Conservation (phyloP, 2,329 filamentous ascomycete species). For the Uncinocarpus reesii region DNA sequence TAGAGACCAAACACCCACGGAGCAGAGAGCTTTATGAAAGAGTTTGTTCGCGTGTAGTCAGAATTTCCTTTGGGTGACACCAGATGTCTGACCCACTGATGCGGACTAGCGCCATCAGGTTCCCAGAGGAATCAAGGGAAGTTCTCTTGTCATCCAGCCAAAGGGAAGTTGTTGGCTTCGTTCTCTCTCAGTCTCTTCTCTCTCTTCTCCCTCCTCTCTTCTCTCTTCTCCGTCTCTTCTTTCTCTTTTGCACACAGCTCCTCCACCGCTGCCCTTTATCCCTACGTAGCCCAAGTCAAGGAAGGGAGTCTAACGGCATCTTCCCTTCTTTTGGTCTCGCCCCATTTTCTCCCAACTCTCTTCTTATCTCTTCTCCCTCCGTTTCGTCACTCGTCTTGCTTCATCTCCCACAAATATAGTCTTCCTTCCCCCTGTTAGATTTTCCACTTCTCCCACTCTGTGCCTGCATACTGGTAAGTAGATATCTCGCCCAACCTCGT, state of each 20-base stretch:
- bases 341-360: slow-evolving; percentile 10
- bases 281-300: not conserved
- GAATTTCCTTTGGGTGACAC: slow-evolving; percentile 1
- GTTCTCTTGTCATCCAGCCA: not conserved
- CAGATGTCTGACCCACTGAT: slow-evolving; percentile 12
- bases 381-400: slow-evolving; percentile 18
- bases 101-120: slow-evolving; percentile 18
- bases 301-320: slow-evolving; percentile 7
- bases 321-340: slow-evolving; percentile 9
- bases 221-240: not conserved
- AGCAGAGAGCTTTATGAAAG: slow-evolving; percentile 1
- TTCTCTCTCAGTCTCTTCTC: not conserved
- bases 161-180: too few species aligned
- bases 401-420: slow-evolving; percentile 17
- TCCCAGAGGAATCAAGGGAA: slow-evolving; percentile 2
- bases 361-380: slow-evolving; percentile 17
- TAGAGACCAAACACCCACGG: too few species aligned
- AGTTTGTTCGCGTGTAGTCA: not conserved
- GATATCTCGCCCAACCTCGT: not conserved
- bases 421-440: slow-evolving; percentile 13
- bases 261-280: too few species aligned
- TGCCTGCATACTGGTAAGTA: not conserved
- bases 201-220: not conserved
- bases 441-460: not conserved
- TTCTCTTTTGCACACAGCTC: not conserved